Evolutionary conservation across 2,329 filamentous ascomycete genomes (phyloP).

Genomic region (Trichoderma sp.): DNA sequence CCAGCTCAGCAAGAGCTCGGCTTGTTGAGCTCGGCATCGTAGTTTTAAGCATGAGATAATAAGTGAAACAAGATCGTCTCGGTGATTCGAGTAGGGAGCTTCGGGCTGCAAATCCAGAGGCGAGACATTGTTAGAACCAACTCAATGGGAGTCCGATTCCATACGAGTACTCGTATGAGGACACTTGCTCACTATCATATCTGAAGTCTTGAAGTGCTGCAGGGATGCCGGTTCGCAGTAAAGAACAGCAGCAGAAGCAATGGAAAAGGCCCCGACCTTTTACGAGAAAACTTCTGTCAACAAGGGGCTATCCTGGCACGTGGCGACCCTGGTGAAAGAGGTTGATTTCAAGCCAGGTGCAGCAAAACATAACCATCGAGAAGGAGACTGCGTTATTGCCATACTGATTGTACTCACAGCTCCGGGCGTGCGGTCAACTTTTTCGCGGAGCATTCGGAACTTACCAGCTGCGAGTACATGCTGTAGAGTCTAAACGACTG

Average conservation of each 20-base stretch:
- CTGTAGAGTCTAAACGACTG: not conserved
- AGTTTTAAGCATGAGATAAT: not conserved
- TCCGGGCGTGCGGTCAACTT: not conserved
- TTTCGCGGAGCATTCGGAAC: not conserved
- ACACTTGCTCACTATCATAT: not conserved
- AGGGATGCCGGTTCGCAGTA: not conserved
- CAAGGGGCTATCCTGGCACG: conserved; percentile 5
- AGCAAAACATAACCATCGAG: not conserved
- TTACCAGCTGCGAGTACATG: not conserved
- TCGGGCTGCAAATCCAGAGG: not conserved
- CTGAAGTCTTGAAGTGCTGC: not conserved
- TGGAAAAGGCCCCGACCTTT: not conserved
- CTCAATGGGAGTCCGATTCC: not conserved
- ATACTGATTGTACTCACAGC: not conserved
- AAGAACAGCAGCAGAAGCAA: not conserved
- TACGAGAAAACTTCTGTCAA: conserved; percentile 9
- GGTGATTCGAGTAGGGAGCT: not conserved
- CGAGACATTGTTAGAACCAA: not conserved
- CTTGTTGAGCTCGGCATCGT: not conserved
- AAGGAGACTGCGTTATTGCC: not conserved
- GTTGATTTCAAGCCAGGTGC: not conserved
- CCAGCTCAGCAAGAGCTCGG: not conserved
- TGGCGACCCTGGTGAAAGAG: not conserved
- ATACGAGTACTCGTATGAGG: not conserved
- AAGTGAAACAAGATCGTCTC: not conserved